These are phyloP conservation scores for Suillus spraguei DNA, from an alignment of 768 basidiomycete species.

Conservation along the genomic window DNA sequence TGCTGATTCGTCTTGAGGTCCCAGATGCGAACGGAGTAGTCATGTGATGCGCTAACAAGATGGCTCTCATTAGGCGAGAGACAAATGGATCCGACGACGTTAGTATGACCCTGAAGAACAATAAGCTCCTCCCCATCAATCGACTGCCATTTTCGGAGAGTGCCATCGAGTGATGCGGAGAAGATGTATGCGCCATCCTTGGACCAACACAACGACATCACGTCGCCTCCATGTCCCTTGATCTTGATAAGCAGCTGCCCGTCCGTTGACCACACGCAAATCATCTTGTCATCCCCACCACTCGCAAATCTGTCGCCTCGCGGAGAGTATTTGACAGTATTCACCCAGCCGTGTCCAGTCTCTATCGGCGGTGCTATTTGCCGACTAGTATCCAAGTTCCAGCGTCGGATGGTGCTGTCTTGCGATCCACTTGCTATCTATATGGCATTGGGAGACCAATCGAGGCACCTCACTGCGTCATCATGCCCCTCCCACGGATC, in stretches of 20 bases:
- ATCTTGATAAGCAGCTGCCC: neutral
- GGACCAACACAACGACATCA: neutral
- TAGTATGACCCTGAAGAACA: neutral
- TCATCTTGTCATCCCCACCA: neutral
- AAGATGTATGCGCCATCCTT: neutral
- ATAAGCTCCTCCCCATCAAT: neutral
- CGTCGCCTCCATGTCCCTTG: accelerated
- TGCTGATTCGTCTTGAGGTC: neutral
- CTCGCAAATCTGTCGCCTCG: neutral
- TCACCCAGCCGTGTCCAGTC: neutral
- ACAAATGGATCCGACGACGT: accelerated
- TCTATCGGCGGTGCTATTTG: neutral
- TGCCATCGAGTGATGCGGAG: neutral
- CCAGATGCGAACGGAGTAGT: neutral
- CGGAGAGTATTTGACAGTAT: neutral
- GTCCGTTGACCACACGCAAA: neutral
- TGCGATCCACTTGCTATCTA: neutral
- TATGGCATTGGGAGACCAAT: neutral
- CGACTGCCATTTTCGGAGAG: neutral
- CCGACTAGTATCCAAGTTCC: neutral
- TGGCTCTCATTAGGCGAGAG: neutral
- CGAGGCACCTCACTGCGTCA: neutral
- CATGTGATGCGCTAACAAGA: neutral
- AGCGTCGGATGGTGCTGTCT: neutral
- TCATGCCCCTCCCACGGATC: neutral